Percentiles rank a stretch among this genome's conserved stretches.
Evolutionary conservation across 2,329 filamentous ascomycete genomes (phyloP).

Genomic region (Ceratocystis destructans): DNA sequence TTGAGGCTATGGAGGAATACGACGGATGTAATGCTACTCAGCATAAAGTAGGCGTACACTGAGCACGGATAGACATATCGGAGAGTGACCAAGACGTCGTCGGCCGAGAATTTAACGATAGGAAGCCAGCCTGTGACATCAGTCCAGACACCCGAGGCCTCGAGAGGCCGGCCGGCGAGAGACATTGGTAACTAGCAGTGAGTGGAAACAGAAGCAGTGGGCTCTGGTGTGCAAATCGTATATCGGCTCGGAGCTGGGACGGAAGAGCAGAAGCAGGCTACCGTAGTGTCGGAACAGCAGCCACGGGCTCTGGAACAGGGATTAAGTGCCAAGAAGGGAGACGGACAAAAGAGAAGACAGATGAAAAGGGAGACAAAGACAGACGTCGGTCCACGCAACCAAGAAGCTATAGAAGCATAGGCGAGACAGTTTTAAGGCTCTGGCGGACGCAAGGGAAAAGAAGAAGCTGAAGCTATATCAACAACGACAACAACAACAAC

Average conservation of each 20-base stretch:
- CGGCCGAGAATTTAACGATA: not conserved
- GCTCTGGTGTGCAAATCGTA: not conserved
- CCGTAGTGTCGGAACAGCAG: not conserved
- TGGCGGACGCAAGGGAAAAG: not conserved
- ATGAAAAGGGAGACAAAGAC: not conserved
- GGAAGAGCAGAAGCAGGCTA: not conserved
- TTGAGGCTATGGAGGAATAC: conserved; percentile 39
- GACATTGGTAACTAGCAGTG: not conserved
- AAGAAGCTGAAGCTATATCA: not conserved
- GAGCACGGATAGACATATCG: conserved; percentile 46
- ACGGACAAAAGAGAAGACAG: not conserved
- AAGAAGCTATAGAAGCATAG: not conserved
- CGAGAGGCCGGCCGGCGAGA: not conserved
- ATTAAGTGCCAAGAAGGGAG: not conserved
- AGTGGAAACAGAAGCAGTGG: not conserved
- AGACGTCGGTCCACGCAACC: not conserved
- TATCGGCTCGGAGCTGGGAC: not conserved
- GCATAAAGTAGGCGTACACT: conserved; percentile 44
- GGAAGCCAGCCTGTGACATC: not conserved
- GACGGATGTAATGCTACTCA: conserved; percentile 37
- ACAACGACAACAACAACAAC: not conserved
- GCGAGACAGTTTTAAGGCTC: not conserved
- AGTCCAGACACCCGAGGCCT: not conserved
- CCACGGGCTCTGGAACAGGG: not conserved
- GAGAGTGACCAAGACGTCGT: conserved; percentile 6